Conservation (phyloP, 192 early-diverging fungal genomes). For the Neocallimastix lanati region DNA sequence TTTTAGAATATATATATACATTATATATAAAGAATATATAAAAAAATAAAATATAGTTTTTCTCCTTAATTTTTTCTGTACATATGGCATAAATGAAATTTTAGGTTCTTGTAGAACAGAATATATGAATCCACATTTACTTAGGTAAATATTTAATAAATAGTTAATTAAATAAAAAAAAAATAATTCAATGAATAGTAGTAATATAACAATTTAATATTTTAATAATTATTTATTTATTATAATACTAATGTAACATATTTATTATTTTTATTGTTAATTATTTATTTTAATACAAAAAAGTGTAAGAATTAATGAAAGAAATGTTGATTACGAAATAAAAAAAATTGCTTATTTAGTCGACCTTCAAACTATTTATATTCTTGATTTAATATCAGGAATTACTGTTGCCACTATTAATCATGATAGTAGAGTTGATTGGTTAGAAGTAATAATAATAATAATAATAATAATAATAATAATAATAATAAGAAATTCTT, state of each 20-base stretch:
- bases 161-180: too few species aligned
- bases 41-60: neutral
- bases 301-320: constrained; percentile 42
- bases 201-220: too few species aligned
- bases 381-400: constrained; percentile 28
- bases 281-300: too few species aligned
- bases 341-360: constrained; percentile 39
- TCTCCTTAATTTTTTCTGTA: neutral
- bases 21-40: too few species aligned
- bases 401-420: constrained; percentile 18
- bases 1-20: too few species aligned
- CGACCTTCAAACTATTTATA: constrained; percentile 37
- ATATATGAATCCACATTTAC: constrained; percentile 42
- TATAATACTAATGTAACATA: too few species aligned
- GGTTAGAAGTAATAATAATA: constrained; percentile 26
- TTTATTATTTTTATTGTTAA: too few species aligned
- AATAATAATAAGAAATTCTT: too few species aligned
- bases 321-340: constrained; percentile 26
- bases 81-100: constrained; percentile 42
- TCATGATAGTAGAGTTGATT: constrained; percentile 38
- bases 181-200: too few species aligned
- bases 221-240: too few species aligned
- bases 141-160: constrained; percentile 21
- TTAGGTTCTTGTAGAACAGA: constrained; percentile 40
- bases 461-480: neutral